Evolutionary conservation across 176 grass and related monocot species (phyloP).

Genomic region (Thalia dealbata): DNA sequence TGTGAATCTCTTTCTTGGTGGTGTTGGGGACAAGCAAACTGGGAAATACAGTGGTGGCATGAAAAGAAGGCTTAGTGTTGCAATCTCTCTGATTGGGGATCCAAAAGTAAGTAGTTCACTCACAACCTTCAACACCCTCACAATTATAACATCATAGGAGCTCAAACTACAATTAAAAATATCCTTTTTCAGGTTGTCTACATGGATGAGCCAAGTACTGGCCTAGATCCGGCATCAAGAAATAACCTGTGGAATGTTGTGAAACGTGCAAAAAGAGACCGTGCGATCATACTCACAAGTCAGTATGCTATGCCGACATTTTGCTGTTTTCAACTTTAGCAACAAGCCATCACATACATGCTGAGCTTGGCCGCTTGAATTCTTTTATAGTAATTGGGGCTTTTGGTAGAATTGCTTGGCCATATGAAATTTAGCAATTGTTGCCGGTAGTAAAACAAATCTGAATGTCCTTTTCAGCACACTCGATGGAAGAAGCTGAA

Average conservation of each 20-base stretch:
- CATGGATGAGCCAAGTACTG: slow-evolving; percentile 96
- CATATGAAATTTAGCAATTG: too few relatives aligned
- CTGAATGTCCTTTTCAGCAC: slow-evolving; percentile 40
- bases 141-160: not conserved
- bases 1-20: slow-evolving; percentile 61
- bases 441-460: not conserved
- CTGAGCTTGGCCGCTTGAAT: not conserved
- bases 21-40: slow-evolving; percentile 68
- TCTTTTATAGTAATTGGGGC: too few relatives aligned
- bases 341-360: not conserved
- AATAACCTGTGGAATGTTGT: slow-evolving; percentile 73
- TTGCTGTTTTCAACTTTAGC: not conserved
- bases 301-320: not conserved
- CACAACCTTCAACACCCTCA: not conserved
- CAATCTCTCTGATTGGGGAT: slow-evolving; percentile 74
- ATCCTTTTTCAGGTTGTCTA: slow-evolving; percentile 52
- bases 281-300: slow-evolving; percentile 94
- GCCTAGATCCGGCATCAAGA: slow-evolving; percentile 61
- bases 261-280: slow-evolving; percentile 63
- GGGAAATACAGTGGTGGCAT: slow-evolving; percentile 86
- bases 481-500: slow-evolving; percentile 95
- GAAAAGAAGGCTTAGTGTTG: slow-evolving; percentile 95
- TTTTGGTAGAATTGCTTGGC: too few relatives aligned
- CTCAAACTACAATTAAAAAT: not conserved
- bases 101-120: slow-evolving; percentile 44